Percentiles rank a stretch among this genome's conserved stretches.
Evolutionary conservation across 2,329 filamentous ascomycete genomes (phyloP).

Genomic region (Claviceps sorghi): DNA sequence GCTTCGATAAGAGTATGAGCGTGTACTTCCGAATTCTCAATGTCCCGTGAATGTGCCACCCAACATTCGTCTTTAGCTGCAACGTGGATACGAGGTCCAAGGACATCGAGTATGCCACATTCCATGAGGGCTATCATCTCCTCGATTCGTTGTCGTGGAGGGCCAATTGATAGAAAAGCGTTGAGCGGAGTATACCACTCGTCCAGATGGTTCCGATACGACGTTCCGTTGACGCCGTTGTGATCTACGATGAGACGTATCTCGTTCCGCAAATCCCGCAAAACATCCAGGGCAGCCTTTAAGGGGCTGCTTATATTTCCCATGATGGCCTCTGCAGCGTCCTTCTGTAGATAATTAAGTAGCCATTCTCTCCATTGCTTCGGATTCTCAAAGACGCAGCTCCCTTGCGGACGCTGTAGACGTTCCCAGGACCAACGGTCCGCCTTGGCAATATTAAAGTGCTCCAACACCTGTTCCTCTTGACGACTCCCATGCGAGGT

Average conservation of each 20-base stretch:
- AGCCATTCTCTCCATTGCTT: slow-evolving; percentile 2
- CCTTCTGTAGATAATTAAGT: neutral
- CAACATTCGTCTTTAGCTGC: neutral
- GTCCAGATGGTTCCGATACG: slow-evolving; percentile 4
- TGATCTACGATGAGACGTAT: slow-evolving; percentile 5
- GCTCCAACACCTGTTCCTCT: slow-evolving; percentile 1
- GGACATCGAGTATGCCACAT: slow-evolving; percentile 1
- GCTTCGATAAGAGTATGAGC: slow-evolving; percentile 5
- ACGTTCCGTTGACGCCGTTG: slow-evolving; percentile 1
- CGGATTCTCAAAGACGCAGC: neutral
- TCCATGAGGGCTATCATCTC: slow-evolving; percentile 5
- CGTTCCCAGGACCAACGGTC: slow-evolving; percentile 5
- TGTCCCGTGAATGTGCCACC: slow-evolving; percentile 1
- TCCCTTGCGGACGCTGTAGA: neutral
- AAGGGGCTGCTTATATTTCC: slow-evolving; percentile 3
- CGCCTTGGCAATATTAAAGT: slow-evolving; percentile 1
- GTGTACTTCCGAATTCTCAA: neutral
- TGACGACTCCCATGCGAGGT: neutral
- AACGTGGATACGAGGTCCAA: slow-evolving; percentile 2
- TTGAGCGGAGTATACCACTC: slow-evolving; percentile 5
- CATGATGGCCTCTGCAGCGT: neutral
- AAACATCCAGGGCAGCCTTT: slow-evolving; percentile 4
- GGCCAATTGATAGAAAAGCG: slow-evolving; percentile 3
- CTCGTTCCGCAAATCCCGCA: slow-evolving; percentile 5
- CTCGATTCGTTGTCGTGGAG: slow-evolving; percentile 3